These are phyloP conservation scores for Penicillium expansum DNA, from an alignment of 2,329 filamentous ascomycete genomes.

Conservation along the genomic window DNA sequence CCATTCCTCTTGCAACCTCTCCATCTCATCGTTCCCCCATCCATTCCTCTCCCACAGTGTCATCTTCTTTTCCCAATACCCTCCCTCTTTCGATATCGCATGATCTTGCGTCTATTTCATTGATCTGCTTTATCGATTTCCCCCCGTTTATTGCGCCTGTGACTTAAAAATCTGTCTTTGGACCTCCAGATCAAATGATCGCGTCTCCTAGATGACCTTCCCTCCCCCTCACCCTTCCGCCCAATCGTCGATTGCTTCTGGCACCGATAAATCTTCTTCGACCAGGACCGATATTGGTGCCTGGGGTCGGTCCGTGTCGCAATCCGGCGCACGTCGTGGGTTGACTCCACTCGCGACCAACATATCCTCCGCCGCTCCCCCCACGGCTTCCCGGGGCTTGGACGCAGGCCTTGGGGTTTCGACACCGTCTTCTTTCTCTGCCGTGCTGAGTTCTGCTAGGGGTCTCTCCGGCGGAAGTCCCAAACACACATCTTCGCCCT, in stretches of 20 bases:
- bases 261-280: constrained; percentile 49
- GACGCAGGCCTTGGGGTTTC: constrained; percentile 46
- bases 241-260: constrained; percentile 53
- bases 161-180: constrained; percentile 37
- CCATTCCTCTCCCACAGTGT: constrained; percentile 18
- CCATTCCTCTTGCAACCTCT: constrained; percentile 22
- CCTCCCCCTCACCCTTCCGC: constrained; percentile 52
- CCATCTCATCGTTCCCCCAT: constrained; percentile 20
- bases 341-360: constrained; percentile 59
- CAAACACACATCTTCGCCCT: constrained; percentile 54
- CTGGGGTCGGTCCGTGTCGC: constrained; percentile 56
- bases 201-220: constrained; percentile 57
- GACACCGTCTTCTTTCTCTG: constrained; percentile 52
- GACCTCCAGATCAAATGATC: constrained; percentile 49
- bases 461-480: constrained; percentile 54
- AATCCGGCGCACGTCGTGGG: constrained; percentile 55
- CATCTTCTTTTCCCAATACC: constrained; percentile 11
- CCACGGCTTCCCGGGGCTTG: constrained; percentile 44
- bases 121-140: constrained; percentile 17
- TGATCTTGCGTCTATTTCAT: constrained; percentile 5
- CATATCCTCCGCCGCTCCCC: constrained; percentile 42
- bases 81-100: constrained; percentile 13
- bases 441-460: constrained; percentile 50
- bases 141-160: constrained; percentile 16
- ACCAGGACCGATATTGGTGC: constrained; percentile 52